Evolutionary conservation across 306 rosid genomes (phyloP).

Genomic region (Prunus salicina): DNA sequence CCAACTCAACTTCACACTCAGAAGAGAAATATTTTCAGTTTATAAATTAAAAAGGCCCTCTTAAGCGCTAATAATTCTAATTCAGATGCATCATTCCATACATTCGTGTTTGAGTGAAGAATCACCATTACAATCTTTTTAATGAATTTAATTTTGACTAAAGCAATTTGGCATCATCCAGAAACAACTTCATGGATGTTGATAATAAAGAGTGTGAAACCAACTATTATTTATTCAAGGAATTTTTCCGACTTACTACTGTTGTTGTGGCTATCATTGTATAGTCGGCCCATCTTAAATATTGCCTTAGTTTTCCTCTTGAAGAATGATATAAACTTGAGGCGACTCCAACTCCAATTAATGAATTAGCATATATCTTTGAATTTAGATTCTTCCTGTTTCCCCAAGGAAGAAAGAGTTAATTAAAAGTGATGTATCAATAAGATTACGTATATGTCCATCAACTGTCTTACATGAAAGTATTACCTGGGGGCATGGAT

Average conservation of each 20-base stretch:
- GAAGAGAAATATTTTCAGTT: neutral
- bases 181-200: constrained; percentile 13
- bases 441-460: neutral
- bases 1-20: neutral
- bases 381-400: constrained; percentile 71
- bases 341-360: constrained; percentile 97
- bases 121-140: neutral
- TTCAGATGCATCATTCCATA: neutral
- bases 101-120: neutral
- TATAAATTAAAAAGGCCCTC: neutral
- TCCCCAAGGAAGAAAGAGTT: constrained; percentile 8
- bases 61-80: neutral
- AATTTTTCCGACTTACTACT: constrained; percentile 53
- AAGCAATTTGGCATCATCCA: neutral
- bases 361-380: constrained; percentile 90
- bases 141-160: neutral
- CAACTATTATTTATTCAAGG: neutral
- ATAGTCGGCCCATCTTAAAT: constrained; percentile 89
- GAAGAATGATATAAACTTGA: constrained; percentile 89
- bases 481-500: constrained; percentile 75
- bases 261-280: constrained; percentile 95
- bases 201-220: neutral
- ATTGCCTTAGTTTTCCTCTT: constrained; percentile 68
- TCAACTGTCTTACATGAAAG: constrained; percentile 22
- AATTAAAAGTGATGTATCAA: constrained; percentile 18